Conservation (phyloP, 192 early-diverging fungal species). For the Coemansia aciculifera region DNA sequence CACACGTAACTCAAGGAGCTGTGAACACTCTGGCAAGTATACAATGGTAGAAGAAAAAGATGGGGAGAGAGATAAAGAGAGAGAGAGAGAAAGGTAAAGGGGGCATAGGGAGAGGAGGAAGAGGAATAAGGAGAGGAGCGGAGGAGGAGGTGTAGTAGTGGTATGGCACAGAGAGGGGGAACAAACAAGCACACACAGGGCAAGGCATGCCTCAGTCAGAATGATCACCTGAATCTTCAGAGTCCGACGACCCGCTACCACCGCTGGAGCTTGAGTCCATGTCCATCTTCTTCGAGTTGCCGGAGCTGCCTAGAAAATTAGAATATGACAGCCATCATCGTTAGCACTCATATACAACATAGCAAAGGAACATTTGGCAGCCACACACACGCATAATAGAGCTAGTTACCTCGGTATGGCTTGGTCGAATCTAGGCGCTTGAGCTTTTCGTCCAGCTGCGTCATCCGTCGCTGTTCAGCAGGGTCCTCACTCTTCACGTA, state of each 20-base stretch:
- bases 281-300: conserved; percentile 23
- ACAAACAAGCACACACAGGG: conserved; percentile 34
- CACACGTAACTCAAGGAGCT: background rate
- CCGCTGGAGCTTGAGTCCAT: conserved; percentile 52
- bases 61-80: background rate
- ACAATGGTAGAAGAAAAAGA: background rate
- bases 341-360: background rate
- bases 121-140: conserved; percentile 1
- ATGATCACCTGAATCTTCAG: conserved; percentile 83
- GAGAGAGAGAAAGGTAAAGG: background rate
- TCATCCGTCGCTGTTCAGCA: conserved; percentile 39
- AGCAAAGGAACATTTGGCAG: background rate
- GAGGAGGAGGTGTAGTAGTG: conserved; percentile 1
- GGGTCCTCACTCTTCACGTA: conserved; percentile 24
- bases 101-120: background rate
- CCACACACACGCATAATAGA: background rate
- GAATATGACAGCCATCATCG: background rate
- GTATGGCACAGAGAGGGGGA: conserved; percentile 23
- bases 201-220: conserved; percentile 60
- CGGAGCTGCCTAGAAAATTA: conserved; percentile 33
- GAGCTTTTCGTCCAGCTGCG: conserved; percentile 54
- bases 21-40: background rate
- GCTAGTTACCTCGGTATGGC: conserved; percentile 33
- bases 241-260: conserved; percentile 64
- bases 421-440: conserved; percentile 47